Conservation (phyloP, 805 yeast genomes). For the Yueomyces sinensis region DNA sequence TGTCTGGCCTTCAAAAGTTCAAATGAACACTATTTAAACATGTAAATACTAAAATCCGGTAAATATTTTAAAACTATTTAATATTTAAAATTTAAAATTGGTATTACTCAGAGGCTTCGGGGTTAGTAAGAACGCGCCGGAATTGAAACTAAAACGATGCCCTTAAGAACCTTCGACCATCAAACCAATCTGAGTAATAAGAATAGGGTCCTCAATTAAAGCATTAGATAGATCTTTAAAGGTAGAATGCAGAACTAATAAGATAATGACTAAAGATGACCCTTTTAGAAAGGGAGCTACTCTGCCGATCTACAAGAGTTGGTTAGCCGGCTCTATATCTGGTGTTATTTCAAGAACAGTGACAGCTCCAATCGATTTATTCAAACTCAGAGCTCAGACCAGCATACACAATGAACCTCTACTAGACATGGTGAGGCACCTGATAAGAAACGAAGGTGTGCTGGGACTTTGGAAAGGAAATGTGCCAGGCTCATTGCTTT, state of each 20-base stretch:
- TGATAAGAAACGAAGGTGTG: conserved; percentile 53
- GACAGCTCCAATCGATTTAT: conserved; percentile 25
- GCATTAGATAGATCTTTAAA: no score
- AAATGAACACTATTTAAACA: no score
- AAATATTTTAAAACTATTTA: not conserved
- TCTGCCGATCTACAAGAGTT: conserved; percentile 38
- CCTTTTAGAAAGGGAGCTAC: conserved; percentile 39
- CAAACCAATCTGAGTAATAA: no score
- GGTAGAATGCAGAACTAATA: no score
- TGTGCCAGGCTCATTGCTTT: conserved; percentile 80
- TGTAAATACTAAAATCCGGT: not conserved
- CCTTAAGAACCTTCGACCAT: no score
- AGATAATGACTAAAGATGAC: conserved; percentile 24
- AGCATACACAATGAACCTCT: not conserved
- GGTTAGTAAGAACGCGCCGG: no score
- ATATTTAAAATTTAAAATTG: no score
- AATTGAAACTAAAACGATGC: no score
- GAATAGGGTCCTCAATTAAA: no score
- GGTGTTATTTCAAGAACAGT: conserved; percentile 42
- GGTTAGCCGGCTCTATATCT: conserved; percentile 58
- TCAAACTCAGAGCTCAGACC: conserved; percentile 20
- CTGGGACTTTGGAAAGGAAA: conserved; percentile 92
- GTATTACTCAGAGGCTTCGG: no score
- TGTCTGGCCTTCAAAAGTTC: no score
- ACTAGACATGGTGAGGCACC: conserved; percentile 27